These are phyloP conservation scores for Parachlorella kessleri DNA, from an alignment of 139 green algal genomes.

Conservation along the genomic window DNA sequence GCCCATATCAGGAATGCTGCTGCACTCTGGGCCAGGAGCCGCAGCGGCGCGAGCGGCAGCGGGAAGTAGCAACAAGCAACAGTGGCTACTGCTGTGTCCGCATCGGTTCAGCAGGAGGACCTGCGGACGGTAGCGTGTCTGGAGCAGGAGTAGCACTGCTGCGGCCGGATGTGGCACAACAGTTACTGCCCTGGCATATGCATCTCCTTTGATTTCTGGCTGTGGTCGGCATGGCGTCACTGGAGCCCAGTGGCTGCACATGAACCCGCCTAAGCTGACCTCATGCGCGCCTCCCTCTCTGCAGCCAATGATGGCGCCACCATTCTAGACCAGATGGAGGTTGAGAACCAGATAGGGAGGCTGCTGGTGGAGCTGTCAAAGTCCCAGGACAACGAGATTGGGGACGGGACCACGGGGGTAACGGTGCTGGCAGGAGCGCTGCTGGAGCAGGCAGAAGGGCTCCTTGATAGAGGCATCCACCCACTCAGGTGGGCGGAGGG, in stretches of 20 bases:
- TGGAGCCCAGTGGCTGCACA: no score
- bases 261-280: no score
- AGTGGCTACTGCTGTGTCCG: no score
- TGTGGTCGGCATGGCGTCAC: no score
- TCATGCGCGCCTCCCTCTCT: no score
- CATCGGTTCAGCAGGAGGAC: no score
- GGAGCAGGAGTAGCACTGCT: neutral
- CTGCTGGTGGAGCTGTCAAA: slow-evolving; percentile 97
- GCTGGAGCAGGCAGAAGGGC: slow-evolving; percentile 86
- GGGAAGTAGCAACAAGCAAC: no score
- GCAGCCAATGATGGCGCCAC: slow-evolving; percentile 96
- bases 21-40: no score
- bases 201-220: no score
- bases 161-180: slow-evolving; percentile 96
- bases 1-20: no score
- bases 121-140: neutral
- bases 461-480: slow-evolving; percentile 99
- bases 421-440: slow-evolving; percentile 81
- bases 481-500: slow-evolving; percentile 86
- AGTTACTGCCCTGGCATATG: no score
- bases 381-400: slow-evolving; percentile 76
- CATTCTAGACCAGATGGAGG: slow-evolving; percentile 99
- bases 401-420: slow-evolving; percentile 96
- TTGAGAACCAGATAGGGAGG: slow-evolving; percentile 99
- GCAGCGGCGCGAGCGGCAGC: no score